Conservation (phyloP, 331 rosid species). For the Spiraea crenata region DNA sequence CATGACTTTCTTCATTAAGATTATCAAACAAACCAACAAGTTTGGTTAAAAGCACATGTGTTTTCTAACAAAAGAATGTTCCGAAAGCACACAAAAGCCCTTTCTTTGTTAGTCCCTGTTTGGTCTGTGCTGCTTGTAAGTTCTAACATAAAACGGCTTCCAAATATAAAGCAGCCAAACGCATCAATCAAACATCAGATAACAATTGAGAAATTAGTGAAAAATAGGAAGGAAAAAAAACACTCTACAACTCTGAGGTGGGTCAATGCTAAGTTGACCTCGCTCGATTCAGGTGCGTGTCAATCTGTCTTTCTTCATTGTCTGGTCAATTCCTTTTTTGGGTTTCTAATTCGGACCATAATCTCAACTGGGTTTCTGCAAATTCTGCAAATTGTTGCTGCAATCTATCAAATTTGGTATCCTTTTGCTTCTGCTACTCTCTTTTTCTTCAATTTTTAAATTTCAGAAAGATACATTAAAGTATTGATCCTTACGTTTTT, state of each 20-base stretch:
- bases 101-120: constrained; percentile 19
- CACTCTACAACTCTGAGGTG: constrained; percentile 1
- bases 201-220: background rate
- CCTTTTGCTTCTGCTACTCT: background rate
- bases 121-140: background rate
- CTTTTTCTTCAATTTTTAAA: background rate
- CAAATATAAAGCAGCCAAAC: background rate
- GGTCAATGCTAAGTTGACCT: constrained; percentile 10
- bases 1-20: no score
- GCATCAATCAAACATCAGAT: background rate
- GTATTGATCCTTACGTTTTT: background rate
- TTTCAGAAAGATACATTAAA: background rate
- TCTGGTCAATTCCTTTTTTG: constrained; percentile 16
- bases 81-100: background rate
- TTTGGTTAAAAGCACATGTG: constrained; percentile 8
- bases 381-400: constrained; percentile 3
- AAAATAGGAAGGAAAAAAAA: background rate
- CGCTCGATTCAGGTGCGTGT: constrained; percentile 39
- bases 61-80: background rate
- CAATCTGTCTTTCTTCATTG: constrained; percentile 13
- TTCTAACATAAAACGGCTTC: background rate
- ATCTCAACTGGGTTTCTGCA: constrained; percentile 22
- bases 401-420: constrained; percentile 5
- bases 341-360: constrained; percentile 34
- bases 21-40: no score